phyloP scores from a whole-genome alignment of 2,329 filamentous ascomycete genomes.

The Xylariaceae sp. region DNA sequence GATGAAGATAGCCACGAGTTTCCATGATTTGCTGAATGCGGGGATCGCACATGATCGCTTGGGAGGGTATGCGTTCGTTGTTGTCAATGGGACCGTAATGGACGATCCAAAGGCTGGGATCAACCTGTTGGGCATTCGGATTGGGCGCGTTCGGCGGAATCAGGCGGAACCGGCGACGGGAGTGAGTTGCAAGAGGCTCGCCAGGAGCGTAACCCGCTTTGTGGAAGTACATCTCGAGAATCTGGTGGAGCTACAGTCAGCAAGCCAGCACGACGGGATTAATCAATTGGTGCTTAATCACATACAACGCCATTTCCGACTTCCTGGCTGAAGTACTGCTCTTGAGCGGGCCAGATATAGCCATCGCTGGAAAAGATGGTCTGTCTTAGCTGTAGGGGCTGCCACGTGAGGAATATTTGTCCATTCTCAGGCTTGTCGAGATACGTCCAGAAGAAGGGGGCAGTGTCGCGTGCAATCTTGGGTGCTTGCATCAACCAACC shows the following conservation, averaged over 20 bases:
- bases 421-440: conserved; percentile 78
- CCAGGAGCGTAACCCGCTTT: conserved; percentile 73
- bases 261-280: conserved; percentile 8
- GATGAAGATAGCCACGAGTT: conserved; percentile 60
- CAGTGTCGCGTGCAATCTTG: conserved; percentile 75
- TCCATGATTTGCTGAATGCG: conserved; percentile 57
- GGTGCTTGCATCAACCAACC: conserved; percentile 80
- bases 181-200: conserved; percentile 70
- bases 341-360: conserved; percentile 81
- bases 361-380: conserved; percentile 84
- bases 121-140: conserved; percentile 63
- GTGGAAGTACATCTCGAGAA: conserved; percentile 82
- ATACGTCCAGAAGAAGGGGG: conserved; percentile 91
- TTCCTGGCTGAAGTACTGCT: conserved; percentile 72
- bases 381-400: conserved; percentile 65
- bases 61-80: conserved; percentile 65
- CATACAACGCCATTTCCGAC: conserved; percentile 56
- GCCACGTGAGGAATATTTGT: conserved; percentile 81
- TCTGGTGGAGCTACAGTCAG: conserved; percentile 45
- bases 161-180: conserved; percentile 81
- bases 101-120: conserved; percentile 82
- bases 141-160: conserved; percentile 64
- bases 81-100: conserved; percentile 79
- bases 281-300: conserved; percentile 9
- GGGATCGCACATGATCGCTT: conserved; percentile 59